These are phyloP conservation scores for Pulicaria dysenterica DNA, from an alignment of 129 eudicot species.

Conservation along the genomic window DNA sequence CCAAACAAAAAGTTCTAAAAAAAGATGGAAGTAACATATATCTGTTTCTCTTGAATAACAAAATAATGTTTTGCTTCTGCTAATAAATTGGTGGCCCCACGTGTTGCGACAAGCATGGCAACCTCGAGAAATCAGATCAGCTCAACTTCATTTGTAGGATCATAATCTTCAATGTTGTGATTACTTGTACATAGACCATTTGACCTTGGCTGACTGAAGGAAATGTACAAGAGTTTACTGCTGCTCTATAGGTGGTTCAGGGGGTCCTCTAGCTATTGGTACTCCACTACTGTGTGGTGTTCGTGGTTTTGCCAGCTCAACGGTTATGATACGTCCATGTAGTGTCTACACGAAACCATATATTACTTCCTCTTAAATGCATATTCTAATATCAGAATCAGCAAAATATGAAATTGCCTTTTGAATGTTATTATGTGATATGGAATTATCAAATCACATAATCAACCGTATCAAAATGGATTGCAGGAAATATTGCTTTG, in stretches of 20 bases:
- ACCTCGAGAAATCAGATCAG: conserved; percentile 16
- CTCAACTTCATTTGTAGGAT: neutral
- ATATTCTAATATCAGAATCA: neutral
- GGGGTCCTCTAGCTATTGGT: conserved; percentile 93
- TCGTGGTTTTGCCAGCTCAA: conserved; percentile 68
- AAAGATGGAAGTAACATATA: conserved; percentile 7
- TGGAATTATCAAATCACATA: neutral
- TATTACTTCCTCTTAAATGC: neutral
- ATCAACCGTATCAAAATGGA: too few species aligned
- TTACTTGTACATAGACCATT: conserved; percentile 2
- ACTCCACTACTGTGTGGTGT: conserved; percentile 34
- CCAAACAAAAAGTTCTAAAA: neutral
- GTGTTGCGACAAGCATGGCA: neutral
- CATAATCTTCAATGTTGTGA: conserved; percentile 14
- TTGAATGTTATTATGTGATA: conserved; percentile 1
- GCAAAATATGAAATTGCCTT: neutral
- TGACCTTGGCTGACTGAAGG: neutral
- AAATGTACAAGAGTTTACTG: conserved; percentile 29
- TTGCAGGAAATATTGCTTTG: too few species aligned
- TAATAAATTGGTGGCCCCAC: neutral
- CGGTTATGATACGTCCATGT: conserved; percentile 71
- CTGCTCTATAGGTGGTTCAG: conserved; percentile 47
- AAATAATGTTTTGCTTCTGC: neutral
- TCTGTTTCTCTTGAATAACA: neutral
- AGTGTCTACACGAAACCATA: conserved; percentile 47